Conservation (phyloP, 202 grass and related monocot species). For the Setaria viridis region DNA sequence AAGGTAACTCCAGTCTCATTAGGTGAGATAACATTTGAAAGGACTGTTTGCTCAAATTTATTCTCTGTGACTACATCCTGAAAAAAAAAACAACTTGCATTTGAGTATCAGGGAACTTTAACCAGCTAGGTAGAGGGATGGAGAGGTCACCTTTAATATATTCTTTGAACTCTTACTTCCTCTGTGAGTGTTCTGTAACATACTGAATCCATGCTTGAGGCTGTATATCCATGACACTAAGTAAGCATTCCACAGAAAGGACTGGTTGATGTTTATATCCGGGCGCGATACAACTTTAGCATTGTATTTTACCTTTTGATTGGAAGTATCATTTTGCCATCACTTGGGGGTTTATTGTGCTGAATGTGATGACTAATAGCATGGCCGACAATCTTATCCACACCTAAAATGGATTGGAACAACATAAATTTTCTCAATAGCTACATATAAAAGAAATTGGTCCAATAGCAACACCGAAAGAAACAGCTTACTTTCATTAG, state of each 20-base stretch:
- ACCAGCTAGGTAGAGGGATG: neutral
- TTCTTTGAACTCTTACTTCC: slow-evolving; percentile 64
- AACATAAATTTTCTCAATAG: slow-evolving; percentile 7
- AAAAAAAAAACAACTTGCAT: slow-evolving; percentile 12
- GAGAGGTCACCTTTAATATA: slow-evolving; percentile 58
- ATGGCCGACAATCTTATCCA: slow-evolving; percentile 75
- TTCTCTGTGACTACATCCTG: slow-evolving; percentile 81
- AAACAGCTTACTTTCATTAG: slow-evolving; percentile 62
- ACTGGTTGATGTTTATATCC: slow-evolving; percentile 18
- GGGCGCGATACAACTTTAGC: slow-evolving; percentile 2
- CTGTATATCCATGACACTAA: slow-evolving; percentile 55
- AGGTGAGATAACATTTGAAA: slow-evolving; percentile 71
- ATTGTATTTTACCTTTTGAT: slow-evolving; percentile 54
- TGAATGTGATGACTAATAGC: slow-evolving; percentile 61
- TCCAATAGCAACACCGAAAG: slow-evolving; percentile 22
- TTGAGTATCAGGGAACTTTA: slow-evolving; percentile 27
- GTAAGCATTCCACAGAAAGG: slow-evolving; percentile 25
- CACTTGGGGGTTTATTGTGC: slow-evolving; percentile 36
- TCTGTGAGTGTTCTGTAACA: slow-evolving; percentile 61
- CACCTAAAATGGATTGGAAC: slow-evolving; percentile 54
- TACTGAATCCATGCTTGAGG: slow-evolving; percentile 61
- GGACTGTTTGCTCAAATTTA: slow-evolving; percentile 69
- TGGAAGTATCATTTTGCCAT: slow-evolving; percentile 59
- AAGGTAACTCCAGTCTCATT: slow-evolving; percentile 79
- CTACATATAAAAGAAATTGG: neutral